A percentile compares a stretch with the other conserved stretches of the same genome.
Conservation (phyloP, 1,139 yeast genomes). For the Candida sanyaensis region DNA sequence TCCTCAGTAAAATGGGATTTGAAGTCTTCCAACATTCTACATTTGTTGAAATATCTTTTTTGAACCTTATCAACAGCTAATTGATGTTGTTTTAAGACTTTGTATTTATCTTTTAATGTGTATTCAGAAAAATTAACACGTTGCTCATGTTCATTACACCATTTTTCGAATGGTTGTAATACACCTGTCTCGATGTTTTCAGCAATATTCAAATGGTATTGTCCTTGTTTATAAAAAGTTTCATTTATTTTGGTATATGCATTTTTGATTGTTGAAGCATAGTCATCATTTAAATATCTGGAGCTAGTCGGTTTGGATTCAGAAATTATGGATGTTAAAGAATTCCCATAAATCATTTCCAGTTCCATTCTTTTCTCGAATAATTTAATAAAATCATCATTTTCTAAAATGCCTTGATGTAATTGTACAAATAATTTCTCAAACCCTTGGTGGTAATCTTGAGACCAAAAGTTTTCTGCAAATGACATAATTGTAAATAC, state of each 20-base stretch:
- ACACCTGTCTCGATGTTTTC: slow-evolving; percentile 63
- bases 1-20: slow-evolving; percentile 49
- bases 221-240: slow-evolving; percentile 68
- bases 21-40: slow-evolving; percentile 71
- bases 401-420: slow-evolving; percentile 71
- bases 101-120: slow-evolving; percentile 51
- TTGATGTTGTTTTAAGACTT: slow-evolving; percentile 51
- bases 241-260: slow-evolving; percentile 61
- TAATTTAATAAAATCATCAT: slow-evolving; percentile 64
- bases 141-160: slow-evolving; percentile 76
- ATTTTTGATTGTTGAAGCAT: slow-evolving; percentile 53
- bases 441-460: slow-evolving; percentile 63
- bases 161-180: slow-evolving; percentile 68
- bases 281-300: slow-evolving; percentile 43
- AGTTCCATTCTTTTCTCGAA: slow-evolving; percentile 74
- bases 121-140: slow-evolving; percentile 66
- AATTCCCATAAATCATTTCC: slow-evolving; percentile 68
- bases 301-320: slow-evolving; percentile 30
- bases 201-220: slow-evolving; percentile 66
- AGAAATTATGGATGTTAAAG: slow-evolving; percentile 33
- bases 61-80: slow-evolving; percentile 59
- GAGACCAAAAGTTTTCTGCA: slow-evolving; percentile 79
- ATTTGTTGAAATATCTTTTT: slow-evolving; percentile 74
- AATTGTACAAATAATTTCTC: slow-evolving; percentile 64
- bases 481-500: slow-evolving; percentile 47